These are phyloP conservation scores for Pseudogymnoascus sp. DNA, from an alignment of 2,329 filamentous ascomycete genomes.

Conservation along the genomic window DNA sequence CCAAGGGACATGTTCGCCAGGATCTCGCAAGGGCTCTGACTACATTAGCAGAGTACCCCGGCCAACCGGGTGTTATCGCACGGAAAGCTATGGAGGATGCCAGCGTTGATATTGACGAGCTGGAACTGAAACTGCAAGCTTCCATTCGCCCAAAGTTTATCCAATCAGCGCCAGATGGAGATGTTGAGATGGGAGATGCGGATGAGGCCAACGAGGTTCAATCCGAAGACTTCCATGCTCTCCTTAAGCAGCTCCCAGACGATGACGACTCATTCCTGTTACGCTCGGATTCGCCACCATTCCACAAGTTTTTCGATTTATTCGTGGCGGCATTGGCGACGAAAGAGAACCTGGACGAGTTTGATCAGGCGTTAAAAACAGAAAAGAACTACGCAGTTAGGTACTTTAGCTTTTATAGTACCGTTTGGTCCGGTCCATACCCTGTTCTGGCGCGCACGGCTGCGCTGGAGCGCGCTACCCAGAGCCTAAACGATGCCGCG, in stretches of 20 bases:
- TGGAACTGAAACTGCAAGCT: constrained; percentile 68
- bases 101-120: constrained; percentile 62
- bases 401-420: constrained; percentile 67
- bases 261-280: constrained; percentile 46
- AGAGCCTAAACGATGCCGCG: constrained; percentile 44
- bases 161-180: constrained; percentile 41
- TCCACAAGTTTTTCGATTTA: constrained; percentile 48
- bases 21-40: constrained; percentile 61
- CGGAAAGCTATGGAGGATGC: constrained; percentile 58
- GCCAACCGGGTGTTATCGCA: constrained; percentile 54
- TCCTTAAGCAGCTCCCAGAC: constrained; percentile 24
- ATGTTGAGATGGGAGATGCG: constrained; percentile 42
- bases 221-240: constrained; percentile 19
- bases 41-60: constrained; percentile 51
- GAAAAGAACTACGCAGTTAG: constrained; percentile 22
- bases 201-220: constrained; percentile 25
- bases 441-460: constrained; percentile 60
- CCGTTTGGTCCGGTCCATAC: constrained; percentile 65
- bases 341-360: constrained; percentile 29
- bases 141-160: constrained; percentile 53
- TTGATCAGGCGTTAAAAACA: constrained; percentile 42
- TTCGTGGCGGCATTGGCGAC: constrained; percentile 48
- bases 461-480: constrained; percentile 59
- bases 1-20: constrained; percentile 49
- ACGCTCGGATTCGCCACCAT: constrained; percentile 33